A percentile compares a stretch with the other conserved stretches of the same genome.
Evolutionary conservation across 768 basidiomycete species (phyloP).

Genomic region (Trametes cinnabarina): DNA sequence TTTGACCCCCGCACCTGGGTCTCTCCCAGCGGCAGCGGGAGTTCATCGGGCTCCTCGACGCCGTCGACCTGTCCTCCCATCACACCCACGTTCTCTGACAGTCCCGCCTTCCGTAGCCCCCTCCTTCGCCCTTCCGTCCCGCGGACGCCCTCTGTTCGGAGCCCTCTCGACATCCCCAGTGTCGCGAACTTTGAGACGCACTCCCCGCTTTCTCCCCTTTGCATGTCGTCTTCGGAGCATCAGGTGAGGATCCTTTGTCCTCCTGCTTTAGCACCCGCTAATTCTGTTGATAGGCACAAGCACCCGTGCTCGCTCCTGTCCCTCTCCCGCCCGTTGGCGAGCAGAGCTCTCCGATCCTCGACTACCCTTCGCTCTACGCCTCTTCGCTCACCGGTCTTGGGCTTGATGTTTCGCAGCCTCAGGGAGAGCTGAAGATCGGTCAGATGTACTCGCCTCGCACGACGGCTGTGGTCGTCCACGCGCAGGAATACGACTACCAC

Average conservation of each 20-base stretch:
- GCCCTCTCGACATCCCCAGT: neutral
- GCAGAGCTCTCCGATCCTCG: neutral
- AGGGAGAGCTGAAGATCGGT: neutral
- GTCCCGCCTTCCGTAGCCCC: slow-evolving; percentile 6
- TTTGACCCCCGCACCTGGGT: slow-evolving; percentile 10
- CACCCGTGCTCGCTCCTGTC: neutral
- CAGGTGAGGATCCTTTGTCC: neutral
- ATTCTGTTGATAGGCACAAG: neutral
- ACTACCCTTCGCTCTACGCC: neutral
- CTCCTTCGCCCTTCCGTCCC: slow-evolving; percentile 1
- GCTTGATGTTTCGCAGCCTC: neutral
- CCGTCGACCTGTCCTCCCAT: neutral
- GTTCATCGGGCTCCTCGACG: neutral
- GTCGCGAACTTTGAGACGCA: neutral
- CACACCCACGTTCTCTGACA: neutral
- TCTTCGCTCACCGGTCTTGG: neutral
- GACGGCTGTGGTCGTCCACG: neutral
- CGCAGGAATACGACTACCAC: neutral
- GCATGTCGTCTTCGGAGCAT: neutral
- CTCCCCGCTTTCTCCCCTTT: neutral
- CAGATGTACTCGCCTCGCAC: neutral
- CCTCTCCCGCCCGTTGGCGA: slow-evolving; percentile 1
- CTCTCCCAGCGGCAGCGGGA: neutral
- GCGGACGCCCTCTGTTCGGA: neutral
- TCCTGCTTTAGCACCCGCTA: neutral